A percentile compares a stretch with the other conserved stretches of the same genome.
These are phyloP conservation scores for Pluteus cervinus DNA, from an alignment of 768 basidiomycete genomes.

Conservation along the genomic window DNA sequence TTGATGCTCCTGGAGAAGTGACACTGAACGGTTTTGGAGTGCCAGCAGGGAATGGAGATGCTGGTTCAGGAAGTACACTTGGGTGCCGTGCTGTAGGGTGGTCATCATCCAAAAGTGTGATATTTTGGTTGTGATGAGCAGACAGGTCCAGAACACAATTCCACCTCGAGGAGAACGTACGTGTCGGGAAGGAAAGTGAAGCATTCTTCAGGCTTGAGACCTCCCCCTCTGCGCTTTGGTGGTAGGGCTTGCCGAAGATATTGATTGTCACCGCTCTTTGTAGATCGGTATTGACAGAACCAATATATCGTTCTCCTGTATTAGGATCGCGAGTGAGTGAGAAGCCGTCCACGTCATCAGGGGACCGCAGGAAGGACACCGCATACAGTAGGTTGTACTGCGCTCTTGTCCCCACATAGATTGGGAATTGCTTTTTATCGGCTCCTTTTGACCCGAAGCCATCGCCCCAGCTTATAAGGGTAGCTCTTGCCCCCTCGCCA, in stretches of 20 bases:
- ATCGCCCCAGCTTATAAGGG: constrained; percentile 51
- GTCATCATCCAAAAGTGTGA: constrained; percentile 23
- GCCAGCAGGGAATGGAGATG: constrained; percentile 69
- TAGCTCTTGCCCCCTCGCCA: constrained; percentile 50
- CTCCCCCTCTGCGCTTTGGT: constrained; percentile 13
- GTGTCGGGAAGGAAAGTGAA: constrained; percentile 51
- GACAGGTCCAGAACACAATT: constrained; percentile 84
- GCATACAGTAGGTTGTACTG: constrained; percentile 89
- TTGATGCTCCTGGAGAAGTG: constrained; percentile 10
- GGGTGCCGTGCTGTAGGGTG: constrained; percentile 26
- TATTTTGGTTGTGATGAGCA: constrained; percentile 25
- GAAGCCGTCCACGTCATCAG: constrained; percentile 48
- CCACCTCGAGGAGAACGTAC: constrained; percentile 80
- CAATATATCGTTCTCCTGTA: constrained; percentile 16
- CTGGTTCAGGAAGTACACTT: constrained; percentile 62
- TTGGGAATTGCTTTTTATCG: constrained; percentile 55
- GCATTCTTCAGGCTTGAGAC: constrained; percentile 13
- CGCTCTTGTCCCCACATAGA: constrained; percentile 62
- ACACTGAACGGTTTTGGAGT: constrained; percentile 17
- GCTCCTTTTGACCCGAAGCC: constrained; percentile 39
- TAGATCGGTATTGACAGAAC: constrained; percentile 35
- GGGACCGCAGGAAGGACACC: constrained; percentile 71
- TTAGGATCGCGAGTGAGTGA: constrained; percentile 21
- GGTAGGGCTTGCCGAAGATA: constrained; percentile 68
- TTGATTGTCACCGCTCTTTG: constrained; percentile 78